Evolutionary conservation across 805 yeast genomes (phyloP).

Genomic region (Debaryomyces prosopidis): DNA sequence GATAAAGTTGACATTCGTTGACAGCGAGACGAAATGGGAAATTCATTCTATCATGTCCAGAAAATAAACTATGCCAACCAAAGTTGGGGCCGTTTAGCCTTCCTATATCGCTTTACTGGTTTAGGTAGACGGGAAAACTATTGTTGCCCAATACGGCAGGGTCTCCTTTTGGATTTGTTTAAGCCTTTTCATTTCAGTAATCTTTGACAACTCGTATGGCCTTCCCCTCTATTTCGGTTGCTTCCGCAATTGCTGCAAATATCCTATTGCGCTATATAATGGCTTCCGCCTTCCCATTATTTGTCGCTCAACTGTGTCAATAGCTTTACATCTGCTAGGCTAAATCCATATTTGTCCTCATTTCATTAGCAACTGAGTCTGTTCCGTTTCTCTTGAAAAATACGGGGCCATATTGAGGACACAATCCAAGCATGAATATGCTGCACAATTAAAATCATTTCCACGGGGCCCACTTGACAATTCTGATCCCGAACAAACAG

Average conservation of each 20-base stretch:
- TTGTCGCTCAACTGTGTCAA: constrained; percentile 49
- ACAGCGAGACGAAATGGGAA: constrained; percentile 57
- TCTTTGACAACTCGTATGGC: constrained; percentile 58
- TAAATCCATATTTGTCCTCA: constrained; percentile 48
- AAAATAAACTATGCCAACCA: constrained; percentile 57
- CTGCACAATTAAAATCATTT: constrained; percentile 37
- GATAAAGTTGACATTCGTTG: constrained; percentile 63
- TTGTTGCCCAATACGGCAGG: constrained; percentile 76
- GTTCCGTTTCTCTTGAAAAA: constrained; percentile 69
- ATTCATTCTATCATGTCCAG: constrained; percentile 59
- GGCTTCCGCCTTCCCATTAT: constrained; percentile 77
- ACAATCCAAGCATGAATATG: constrained; percentile 62
- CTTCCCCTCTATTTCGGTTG: constrained; percentile 66
- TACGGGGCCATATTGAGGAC: constrained; percentile 46
- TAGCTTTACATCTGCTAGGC: constrained; percentile 55
- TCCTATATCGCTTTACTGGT: constrained; percentile 2
- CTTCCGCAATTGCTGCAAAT: constrained; percentile 85
- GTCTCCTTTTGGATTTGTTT: constrained; percentile 76
- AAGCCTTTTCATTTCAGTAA: constrained; percentile 67
- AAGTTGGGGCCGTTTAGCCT: constrained; percentile 67
- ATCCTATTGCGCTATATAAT: constrained; percentile 72
- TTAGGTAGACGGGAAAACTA: constrained; percentile 78
- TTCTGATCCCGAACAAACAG: too few relatives aligned
- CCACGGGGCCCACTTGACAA: too few relatives aligned
- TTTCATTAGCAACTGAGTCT: constrained; percentile 65